phyloP scores from a whole-genome alignment of 2,329 filamentous ascomycete genomes.

The Cladosporium austrohemisphaericum region DNA sequence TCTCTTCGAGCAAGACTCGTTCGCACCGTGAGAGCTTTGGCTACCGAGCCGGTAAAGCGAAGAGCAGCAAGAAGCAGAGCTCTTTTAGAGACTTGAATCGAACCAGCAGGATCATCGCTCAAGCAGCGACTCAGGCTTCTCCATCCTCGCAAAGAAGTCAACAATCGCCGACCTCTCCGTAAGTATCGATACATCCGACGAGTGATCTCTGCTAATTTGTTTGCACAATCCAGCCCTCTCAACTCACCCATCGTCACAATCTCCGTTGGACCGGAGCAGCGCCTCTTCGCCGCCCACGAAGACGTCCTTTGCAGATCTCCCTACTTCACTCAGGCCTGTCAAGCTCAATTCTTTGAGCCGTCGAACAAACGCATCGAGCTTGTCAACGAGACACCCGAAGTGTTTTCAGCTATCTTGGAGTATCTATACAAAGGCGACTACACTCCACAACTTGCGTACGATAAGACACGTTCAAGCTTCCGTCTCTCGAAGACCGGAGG shows the following conservation, averaged over 20 bases:
- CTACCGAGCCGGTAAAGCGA: slow-evolving; percentile 31
- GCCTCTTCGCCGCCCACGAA: slow-evolving; percentile 89
- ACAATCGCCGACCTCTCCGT: slow-evolving; percentile 33
- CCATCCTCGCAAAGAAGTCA: slow-evolving; percentile 27
- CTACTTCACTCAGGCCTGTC: slow-evolving; percentile 68
- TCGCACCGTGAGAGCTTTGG: slow-evolving; percentile 34
- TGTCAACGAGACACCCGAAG: slow-evolving; percentile 81
- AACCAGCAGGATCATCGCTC: slow-evolving; percentile 26
- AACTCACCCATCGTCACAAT: slow-evolving; percentile 79
- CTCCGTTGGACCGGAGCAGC: slow-evolving; percentile 64
- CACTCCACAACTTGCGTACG: slow-evolving; percentile 75
- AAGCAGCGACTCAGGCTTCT: slow-evolving; percentile 20
- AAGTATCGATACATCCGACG: slow-evolving; percentile 17
- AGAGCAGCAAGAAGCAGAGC: slow-evolving; percentile 31
- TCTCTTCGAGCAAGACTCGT: slow-evolving; percentile 28
- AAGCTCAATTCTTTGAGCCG: slow-evolving; percentile 59
- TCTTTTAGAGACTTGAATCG: slow-evolving; percentile 32
- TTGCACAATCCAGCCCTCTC: slow-evolving; percentile 31
- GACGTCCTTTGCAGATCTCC: slow-evolving; percentile 74
- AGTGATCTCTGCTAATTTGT: too few relatives aligned
- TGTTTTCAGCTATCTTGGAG: slow-evolving; percentile 86
- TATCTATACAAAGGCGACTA: slow-evolving; percentile 95
- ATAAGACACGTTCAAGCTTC: slow-evolving; percentile 77
- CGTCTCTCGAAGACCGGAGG: slow-evolving; percentile 50
- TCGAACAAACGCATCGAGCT: slow-evolving; percentile 69